Evolutionary conservation across 2,329 filamentous ascomycete genomes (phyloP).

Genomic region (Exophiala viscosa): DNA sequence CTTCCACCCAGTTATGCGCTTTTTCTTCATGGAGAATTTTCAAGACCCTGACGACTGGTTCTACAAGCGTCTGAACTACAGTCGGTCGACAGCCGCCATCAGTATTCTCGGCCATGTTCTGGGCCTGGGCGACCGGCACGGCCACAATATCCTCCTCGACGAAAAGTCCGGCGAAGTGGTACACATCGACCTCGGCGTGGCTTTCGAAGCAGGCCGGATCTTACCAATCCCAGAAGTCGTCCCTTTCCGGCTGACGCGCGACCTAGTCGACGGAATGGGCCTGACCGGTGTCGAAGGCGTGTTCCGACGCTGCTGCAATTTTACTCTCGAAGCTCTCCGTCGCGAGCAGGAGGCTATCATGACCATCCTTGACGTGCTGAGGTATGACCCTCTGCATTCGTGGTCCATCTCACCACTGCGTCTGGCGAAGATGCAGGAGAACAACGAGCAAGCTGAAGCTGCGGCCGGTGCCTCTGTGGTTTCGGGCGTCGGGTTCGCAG

Average conservation of each 20-base stretch:
- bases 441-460: conserved; percentile 41
- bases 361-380: conserved; percentile 94
- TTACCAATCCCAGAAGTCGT: conserved; percentile 92
- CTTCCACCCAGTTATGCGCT: conserved; percentile 90
- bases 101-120: conserved; percentile 92
- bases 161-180: conserved; percentile 86
- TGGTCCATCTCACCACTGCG: conserved; percentile 80
- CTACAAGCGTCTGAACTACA: conserved; percentile 80
- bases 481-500: conserved; percentile 23
- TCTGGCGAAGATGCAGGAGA: conserved; percentile 63
- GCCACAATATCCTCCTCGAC: conserved; percentile 94
- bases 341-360: conserved; percentile 96
- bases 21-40: conserved; percentile 96
- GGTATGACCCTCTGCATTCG: conserved; percentile 95
- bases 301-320: conserved; percentile 96
- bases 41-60: conserved; percentile 96
- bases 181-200: conserved; percentile 94
- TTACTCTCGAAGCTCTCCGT: conserved; percentile 89
- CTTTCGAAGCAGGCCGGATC: conserved; percentile 95
- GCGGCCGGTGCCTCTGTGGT: conserved; percentile 32
- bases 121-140: conserved; percentile 88
- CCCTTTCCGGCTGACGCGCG: conserved; percentile 88
- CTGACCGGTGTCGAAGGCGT: conserved; percentile 93
- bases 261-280: conserved; percentile 96
- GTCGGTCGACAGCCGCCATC: conserved; percentile 86